phyloP scores from a whole-genome alignment of 176 grass and related monocot species.

The Ensete ventricosum region DNA sequence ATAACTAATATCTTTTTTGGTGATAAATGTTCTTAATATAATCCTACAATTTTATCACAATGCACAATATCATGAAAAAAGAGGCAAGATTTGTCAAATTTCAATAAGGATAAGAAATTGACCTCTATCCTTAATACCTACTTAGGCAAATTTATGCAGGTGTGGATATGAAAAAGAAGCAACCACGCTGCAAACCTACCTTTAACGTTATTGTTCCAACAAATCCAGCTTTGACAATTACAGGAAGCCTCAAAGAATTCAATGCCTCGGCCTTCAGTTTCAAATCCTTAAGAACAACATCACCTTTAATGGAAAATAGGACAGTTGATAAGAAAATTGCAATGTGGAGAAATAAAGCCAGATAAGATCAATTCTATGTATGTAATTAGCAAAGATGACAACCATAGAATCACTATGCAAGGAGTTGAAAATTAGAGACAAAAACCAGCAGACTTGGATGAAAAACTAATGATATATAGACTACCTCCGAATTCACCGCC shows the following conservation, averaged over 20 bases:
- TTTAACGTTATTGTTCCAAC: slow-evolving; percentile 96
- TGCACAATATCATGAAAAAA: neutral
- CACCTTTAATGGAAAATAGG: slow-evolving; percentile 45
- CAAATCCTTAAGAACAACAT: slow-evolving; percentile 95
- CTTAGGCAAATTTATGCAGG: neutral
- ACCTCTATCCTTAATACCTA: neutral
- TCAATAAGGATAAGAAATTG: neutral
- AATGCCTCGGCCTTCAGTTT: slow-evolving; percentile 95
- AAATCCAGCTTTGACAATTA: slow-evolving; percentile 98
- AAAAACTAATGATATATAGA: neutral
- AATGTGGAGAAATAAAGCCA: slow-evolving; percentile 5
- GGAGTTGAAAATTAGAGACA: neutral
- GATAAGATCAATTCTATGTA: neutral
- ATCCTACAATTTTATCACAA: neutral
- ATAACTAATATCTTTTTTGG: too few species aligned
- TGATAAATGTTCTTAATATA: too few species aligned
- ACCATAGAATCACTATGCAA: neutral
- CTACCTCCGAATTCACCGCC: too few species aligned
- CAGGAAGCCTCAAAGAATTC: slow-evolving; percentile 87
- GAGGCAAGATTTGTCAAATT: neutral
- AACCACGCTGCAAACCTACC: slow-evolving; percentile 22
- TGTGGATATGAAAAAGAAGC: neutral
- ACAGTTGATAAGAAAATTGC: slow-evolving; percentile 22
- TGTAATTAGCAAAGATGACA: slow-evolving; percentile 5
- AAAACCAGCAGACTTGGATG: neutral